These are phyloP conservation scores for Hypoxylon perforatum DNA, from an alignment of 495 filamentous ascomycete genomes.

Conservation along the genomic window DNA sequence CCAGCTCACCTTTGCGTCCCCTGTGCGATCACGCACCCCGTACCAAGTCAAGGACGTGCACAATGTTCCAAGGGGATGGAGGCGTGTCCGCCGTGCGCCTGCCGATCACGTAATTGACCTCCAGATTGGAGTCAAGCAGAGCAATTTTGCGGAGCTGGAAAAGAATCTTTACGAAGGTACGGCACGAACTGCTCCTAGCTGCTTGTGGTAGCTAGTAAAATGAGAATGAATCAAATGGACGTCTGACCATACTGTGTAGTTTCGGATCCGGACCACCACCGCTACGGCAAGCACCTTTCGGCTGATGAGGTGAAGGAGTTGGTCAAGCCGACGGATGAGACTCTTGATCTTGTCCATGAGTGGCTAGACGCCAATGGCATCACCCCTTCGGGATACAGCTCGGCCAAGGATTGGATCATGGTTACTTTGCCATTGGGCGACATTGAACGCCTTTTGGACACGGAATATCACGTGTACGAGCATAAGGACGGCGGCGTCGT, in stretches of 20 bases:
- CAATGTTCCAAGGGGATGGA: constrained; percentile 60
- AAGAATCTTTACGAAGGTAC: constrained; percentile 59
- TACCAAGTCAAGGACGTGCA: constrained; percentile 67
- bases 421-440: constrained; percentile 57
- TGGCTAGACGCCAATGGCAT: constrained; percentile 67
- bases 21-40: constrained; percentile 47
- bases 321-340: constrained; percentile 60
- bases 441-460: constrained; percentile 66
- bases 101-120: constrained; percentile 50
- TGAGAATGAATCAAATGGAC: constrained; percentile 41
- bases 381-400: constrained; percentile 60
- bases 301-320: constrained; percentile 62
- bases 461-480: constrained; percentile 69
- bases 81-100: constrained; percentile 56
- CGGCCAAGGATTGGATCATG: constrained; percentile 62
- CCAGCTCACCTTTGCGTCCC: constrained; percentile 44
- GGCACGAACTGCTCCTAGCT: constrained; percentile 47
- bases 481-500: constrained; percentile 54
- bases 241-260: constrained; percentile 54
- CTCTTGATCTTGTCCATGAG: constrained; percentile 52
- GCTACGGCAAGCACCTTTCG: constrained; percentile 68
- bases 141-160: constrained; percentile 58
- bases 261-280: constrained; percentile 64
- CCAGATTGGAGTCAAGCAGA: constrained; percentile 40
- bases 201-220: constrained; percentile 55